phyloP scores from a whole-genome alignment of 1,139 yeast species.

The Debaryomycetaceae sp. region DNA sequence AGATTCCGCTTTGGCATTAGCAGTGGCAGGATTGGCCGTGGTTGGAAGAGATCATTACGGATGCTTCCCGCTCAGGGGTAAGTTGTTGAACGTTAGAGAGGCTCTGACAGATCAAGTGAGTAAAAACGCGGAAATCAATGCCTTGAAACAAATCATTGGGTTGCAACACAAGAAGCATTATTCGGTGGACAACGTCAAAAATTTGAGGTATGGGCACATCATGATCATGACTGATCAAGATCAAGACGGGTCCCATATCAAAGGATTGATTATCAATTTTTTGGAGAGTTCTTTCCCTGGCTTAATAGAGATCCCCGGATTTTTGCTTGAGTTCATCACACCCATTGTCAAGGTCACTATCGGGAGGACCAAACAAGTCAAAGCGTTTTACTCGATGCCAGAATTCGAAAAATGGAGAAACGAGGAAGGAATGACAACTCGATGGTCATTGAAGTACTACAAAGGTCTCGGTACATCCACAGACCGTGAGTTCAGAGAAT shows the following conservation, averaged over 20 bases:
- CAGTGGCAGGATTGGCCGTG: slow-evolving; percentile 91
- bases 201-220: slow-evolving; percentile 88
- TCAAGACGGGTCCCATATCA: slow-evolving; percentile 98
- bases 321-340: slow-evolving; percentile 88
- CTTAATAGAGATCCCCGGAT: slow-evolving; percentile 83
- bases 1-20: slow-evolving; percentile 90
- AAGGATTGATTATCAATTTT: slow-evolving; percentile 91
- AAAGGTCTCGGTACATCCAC: slow-evolving; percentile 98
- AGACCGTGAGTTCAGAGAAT: slow-evolving; percentile 77
- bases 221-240: slow-evolving; percentile 99
- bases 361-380: slow-evolving; percentile 54
- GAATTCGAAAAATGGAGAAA: slow-evolving; percentile 95
- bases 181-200: slow-evolving; percentile 54
- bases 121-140: slow-evolving; percentile 91
- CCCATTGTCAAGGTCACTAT: slow-evolving; percentile 93
- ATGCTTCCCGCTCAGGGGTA: slow-evolving; percentile 93
- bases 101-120: slow-evolving; percentile 92
- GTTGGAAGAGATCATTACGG: slow-evolving; percentile 97
- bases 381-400: slow-evolving; percentile 91
- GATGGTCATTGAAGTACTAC: slow-evolving; percentile 93
- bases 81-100: slow-evolving; percentile 90
- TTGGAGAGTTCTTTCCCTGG: slow-evolving; percentile 95
- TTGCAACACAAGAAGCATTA: slow-evolving; percentile 88
- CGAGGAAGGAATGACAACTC: slow-evolving; percentile 65
- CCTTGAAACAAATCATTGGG: slow-evolving; percentile 93